Evolutionary conservation across 345 rosid species (phyloP), one percentile per base, ranked within the genome.

Genomic region (Nasturtium officinale): DNA sequence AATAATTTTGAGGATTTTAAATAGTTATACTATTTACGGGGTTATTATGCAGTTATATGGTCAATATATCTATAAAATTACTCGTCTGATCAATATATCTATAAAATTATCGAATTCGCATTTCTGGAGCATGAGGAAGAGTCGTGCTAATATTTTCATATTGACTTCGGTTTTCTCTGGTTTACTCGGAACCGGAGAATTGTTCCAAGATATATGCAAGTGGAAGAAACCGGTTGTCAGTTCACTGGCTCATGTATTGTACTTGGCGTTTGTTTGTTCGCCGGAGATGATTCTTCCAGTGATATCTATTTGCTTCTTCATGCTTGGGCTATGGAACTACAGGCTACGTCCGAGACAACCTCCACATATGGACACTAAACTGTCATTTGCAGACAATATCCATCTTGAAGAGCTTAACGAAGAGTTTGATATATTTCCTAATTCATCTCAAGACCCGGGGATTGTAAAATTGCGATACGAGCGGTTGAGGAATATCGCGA

Each of bases 51-150:
- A 3, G 43, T 11, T 38, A 3, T 37, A 10, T 11, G 15, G 5
- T 10, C 12, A 38, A 3, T 11, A 38, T 38, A 11, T 11, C 5
- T 11, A 37, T 10, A 11, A 38, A 38, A 3, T 11, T 38, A 38
- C 15, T 38, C 43, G 43, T 38, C 5, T 11, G 43, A 38, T 38
- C 15, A 9, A 38, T 38, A n/a, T n/a, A n/a, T n/a, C n/a, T n/a
- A n/a, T 15, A 38, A 38, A 38, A 5, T 38, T 38, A 38, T 32
- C 89, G 18, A 77, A 86, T 65, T 84, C 96, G n/a, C 99, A 92
- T 75, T 74, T 90, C 52, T 96, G 96, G 97, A 96, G 99, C 78
- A 86, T 90, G 94, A 90, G 99, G 80, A 85, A 92, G 70, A 92
- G 99, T 86, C 85, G 91, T 77, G 98, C 98, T 0, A 92, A 96